Evolutionary conservation across 495 filamentous ascomycete genomes (phyloP), one percentile per base, ranked within the genome.

Genomic region (Elasticomyces elasticus): DNA sequence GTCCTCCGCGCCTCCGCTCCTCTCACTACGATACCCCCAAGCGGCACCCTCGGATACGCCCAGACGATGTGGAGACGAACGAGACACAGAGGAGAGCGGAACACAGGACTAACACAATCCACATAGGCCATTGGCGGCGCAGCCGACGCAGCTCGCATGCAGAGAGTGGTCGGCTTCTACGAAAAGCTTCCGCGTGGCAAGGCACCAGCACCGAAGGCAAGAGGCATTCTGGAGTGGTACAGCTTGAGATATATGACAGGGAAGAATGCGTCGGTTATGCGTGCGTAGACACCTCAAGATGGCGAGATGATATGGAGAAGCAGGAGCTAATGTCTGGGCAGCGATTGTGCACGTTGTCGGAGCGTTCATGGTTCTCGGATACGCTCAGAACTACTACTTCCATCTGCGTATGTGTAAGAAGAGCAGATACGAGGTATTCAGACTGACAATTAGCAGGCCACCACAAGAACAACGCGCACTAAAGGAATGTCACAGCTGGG

Each of bases 381-480:
- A 99, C 74, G 84, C 85, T 59, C 85, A 95, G 74, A 85, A 92
- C 72, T 98, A 98, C 83, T 97, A 98, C 79, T 97, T 94, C 86
- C 94, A 99, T 74, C 80, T 97, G 61, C 89, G 92, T 98, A 82
- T 69, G 88, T 79, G 11, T 2, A 15, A 12, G 23, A 37, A 41
- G 23, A n/a, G 27, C 5, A 9, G 31, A 33, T 10, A 11, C n/a
- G 5, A 43, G 20, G 11, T 22, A n/a, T 24, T 55, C 37, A 58
- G 33, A 68, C 69, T 74, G 58, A 75, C 61, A 48, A 27, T 56
- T 23, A 47, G 35, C 62, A 97, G 91, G 91, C 59, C 89, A 95
- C 79, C 89, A 95, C 85, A 97, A 97, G 85, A 95, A 96, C 83
- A 89, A 97, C 69, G 85, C 88, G 62, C 91, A 97, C 77, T 97